phyloP scores from a whole-genome alignment of 2,329 filamentous ascomycete genomes.

The Curvularia verruculosa region DNA sequence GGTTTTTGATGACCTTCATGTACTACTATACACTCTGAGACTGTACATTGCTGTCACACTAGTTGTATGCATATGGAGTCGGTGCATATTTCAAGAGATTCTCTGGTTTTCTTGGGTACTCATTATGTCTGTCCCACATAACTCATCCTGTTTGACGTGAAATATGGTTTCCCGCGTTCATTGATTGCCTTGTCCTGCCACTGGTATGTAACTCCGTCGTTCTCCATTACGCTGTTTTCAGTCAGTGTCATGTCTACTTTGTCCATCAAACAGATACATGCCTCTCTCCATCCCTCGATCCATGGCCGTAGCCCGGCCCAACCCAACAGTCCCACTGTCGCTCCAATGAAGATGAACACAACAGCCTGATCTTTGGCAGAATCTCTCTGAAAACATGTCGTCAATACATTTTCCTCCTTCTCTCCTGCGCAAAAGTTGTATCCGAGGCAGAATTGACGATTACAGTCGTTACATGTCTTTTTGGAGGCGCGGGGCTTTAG shows the following conservation, averaged over 20 bases:
- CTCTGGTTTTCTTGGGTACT: conserved; percentile 32
- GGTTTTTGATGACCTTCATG: conserved; percentile 22
- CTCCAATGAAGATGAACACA: conserved; percentile 69
- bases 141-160: conserved; percentile 2
- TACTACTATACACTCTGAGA: conserved; percentile 45
- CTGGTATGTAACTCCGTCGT: conserved; percentile 59
- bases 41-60: conserved; percentile 44
- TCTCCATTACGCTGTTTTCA: conserved; percentile 53
- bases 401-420: conserved; percentile 68
- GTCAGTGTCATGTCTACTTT: conserved; percentile 1
- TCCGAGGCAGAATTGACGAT: conserved; percentile 68
- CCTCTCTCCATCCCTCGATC: conserved; percentile 62
- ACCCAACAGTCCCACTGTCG: conserved; percentile 64
- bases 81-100: conserved; percentile 27
- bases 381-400: conserved; percentile 71
- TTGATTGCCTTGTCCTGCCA: conserved; percentile 47
- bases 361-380: conserved; percentile 71
- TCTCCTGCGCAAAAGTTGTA: conserved; percentile 67
- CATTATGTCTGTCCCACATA: conserved; percentile 33
- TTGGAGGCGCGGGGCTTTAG: conserved; percentile 38
- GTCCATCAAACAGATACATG: conserved; percentile 35
- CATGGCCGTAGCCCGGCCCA: conserved; percentile 67
- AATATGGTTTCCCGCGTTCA: conserved; percentile 1
- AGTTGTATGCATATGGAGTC: conserved; percentile 46
- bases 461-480: conserved; percentile 69